Evolutionary conservation across 768 basidiomycete genomes (phyloP), one percentile per base, ranked within the genome.

Genomic region (Jaapia argillacea): DNA sequence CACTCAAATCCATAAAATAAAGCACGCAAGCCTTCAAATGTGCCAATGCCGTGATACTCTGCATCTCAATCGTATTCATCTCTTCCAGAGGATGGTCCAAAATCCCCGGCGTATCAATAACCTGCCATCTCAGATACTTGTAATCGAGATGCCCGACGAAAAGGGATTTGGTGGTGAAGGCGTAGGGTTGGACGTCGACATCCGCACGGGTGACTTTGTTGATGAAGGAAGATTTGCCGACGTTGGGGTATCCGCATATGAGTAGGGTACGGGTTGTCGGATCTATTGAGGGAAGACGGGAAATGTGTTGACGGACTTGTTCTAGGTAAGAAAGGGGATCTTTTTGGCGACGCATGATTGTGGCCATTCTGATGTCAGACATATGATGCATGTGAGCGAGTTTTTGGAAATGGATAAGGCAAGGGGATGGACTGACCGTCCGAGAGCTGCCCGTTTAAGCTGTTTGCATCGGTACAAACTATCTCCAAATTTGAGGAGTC

Each of bases 1-100:
- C 96, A 50, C 85, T 89, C 24, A 97, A 74, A 62, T 99, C 96
- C 92, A 99, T 97, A 60, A 98, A 99, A 68, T 98, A 99, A 60
- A 99, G 65, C 6, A 98, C 74, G 58, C 90, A 93, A 51, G 82
- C 79, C 65, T 96, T 90, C 36, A 99, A 67, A 66, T 99, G 96
- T 5, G 96, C 96, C 48, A 99, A 70, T 12, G 96, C 96, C 27
- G 94, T 98, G 59, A 96, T 96, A 54, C 89, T 93, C 71, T 99
- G 96, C 94, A 98, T 99, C 68, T 99, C 96, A 54, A 99, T 99
- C 47, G 93, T 98, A 72, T 98, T 98, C 96, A 99, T 98, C 41
- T 99, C 96, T 64, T 99, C 94, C 24, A 98, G 72, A 2, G 94
- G 93, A 62, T 98, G 96, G 60, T 99, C 96, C 51, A 99, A 74